Percentiles rank a stretch among this genome's conserved stretches.
Evolutionary conservation across 2,329 filamentous ascomycete genomes (phyloP).

Genomic region (Diplocarpon rosae): DNA sequence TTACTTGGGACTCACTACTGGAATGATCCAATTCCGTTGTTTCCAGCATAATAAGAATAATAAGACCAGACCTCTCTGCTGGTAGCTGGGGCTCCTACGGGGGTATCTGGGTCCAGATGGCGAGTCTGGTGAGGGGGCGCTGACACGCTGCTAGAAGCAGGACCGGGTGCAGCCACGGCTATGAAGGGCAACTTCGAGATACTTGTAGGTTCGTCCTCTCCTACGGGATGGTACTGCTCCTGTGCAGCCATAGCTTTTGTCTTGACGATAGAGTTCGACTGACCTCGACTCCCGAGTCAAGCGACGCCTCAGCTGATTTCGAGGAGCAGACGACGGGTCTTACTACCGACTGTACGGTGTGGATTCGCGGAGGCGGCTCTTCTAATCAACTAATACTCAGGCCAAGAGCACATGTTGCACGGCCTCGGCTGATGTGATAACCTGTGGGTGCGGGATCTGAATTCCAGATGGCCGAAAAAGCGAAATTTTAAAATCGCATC

Average conservation of each 20-base stretch:
- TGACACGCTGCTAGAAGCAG: constrained; percentile 5
- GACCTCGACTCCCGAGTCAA: neutral
- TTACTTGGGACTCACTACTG: constrained; percentile 21
- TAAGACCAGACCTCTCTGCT: constrained; percentile 24
- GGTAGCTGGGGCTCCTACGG: constrained; percentile 17
- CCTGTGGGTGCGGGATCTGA: too few relatives aligned
- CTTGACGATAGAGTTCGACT: constrained; percentile 1
- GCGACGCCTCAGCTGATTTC: neutral
- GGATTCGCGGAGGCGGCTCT: too few relatives aligned
- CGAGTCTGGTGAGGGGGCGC: constrained; percentile 11
- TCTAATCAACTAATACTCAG: too few relatives aligned
- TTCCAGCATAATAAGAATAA: constrained; percentile 25
- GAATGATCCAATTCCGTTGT: constrained; percentile 26
- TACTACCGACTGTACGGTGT: too few relatives aligned
- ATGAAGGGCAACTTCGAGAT: constrained; percentile 17
- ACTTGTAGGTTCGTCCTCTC: constrained; percentile 10
- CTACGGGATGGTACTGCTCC: constrained; percentile 5
- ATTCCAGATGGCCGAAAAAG: too few relatives aligned
- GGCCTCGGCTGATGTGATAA: too few relatives aligned
- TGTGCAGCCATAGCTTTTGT: constrained; percentile 6
- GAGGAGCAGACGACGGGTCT: too few relatives aligned
- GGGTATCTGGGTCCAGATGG: constrained; percentile 12
- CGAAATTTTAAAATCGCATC: too few relatives aligned
- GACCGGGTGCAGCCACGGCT: constrained; percentile 16
- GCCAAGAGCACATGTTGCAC: too few relatives aligned